Evolutionary conservation across 2,329 filamentous ascomycete genomes (phyloP), one percentile per base, ranked within the genome.

Genomic region (Calonectria henricotiae): DNA sequence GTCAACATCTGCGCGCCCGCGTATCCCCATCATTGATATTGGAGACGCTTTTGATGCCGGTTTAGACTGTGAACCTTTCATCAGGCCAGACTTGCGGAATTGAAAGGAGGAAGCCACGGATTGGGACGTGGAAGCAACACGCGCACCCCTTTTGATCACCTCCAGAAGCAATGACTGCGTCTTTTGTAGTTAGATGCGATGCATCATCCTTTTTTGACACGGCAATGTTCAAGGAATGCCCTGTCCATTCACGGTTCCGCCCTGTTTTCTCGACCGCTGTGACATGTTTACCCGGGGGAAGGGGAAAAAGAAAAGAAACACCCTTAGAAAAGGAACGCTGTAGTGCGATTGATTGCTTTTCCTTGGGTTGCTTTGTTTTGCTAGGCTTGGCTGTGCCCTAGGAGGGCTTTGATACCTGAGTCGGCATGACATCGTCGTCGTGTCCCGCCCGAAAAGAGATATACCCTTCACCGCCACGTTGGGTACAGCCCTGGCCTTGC

Each of bases 391-490:
- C 25, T 44, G 37, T 55, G 37, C 44, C 49, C 44, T 54, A 54
- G 62, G 35, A 44, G 55, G 23, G 20, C 35, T 64, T 70, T 65
- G 68, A 64, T 65, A 70, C 65, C 65, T 51, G 65, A 70, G 68
- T 63, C 20, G 49, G 54, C 35, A 67, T 44, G 49, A 39, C 64
- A 41, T 70, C 51, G 37, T 61, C 51, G 37, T 63, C 32, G 58
- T 69, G 60, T 70, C 25, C 39, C 62, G 35, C 55, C 54, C 54
- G 23, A 41, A 49, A 37, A 32, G 49, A 63, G 37, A 65, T 39
- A 66, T 62, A 41, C 58, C 37, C 32, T 68, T 77, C 75, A 77
- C 75, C 75, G 75, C 75, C 74, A 67, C 70, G 46, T 67, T 64
- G 51, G 62, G 62, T 67, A 64, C 65, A 51, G 55, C 54, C 47